Conservation (phyloP, 139 green algal genomes). For the Chlorella ohadii region DNA sequence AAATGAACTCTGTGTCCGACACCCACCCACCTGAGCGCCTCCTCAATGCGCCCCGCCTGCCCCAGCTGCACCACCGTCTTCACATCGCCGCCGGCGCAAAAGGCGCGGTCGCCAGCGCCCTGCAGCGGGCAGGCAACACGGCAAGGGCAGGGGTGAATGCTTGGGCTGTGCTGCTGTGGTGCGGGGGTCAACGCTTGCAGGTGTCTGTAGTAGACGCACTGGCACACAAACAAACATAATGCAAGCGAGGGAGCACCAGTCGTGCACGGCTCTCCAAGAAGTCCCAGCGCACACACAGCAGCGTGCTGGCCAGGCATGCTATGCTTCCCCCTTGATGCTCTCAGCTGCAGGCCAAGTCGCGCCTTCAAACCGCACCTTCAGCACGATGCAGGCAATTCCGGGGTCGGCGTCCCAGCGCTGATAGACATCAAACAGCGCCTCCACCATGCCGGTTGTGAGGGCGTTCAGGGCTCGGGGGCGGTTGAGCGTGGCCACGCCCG, state of each 20-base stretch:
- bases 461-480: conserved; percentile 77
- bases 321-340: too few species aligned
- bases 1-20: too few species aligned
- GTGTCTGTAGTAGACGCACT: too few species aligned
- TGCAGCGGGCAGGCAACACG: not conserved
- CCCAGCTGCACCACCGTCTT: conserved; percentile 67
- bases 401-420: not conserved
- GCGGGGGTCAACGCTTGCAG: too few species aligned
- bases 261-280: too few species aligned
- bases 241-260: too few species aligned
- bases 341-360: too few species aligned
- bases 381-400: conserved; percentile 6
- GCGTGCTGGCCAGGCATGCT: too few species aligned
- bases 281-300: too few species aligned
- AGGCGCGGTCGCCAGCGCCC: conserved; percentile 60
- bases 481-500: conserved; percentile 36
- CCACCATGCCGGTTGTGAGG: conserved; percentile 77
- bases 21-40: conserved; percentile 43
- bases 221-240: too few species aligned
- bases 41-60: conserved; percentile 30
- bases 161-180: too few species aligned
- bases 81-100: conserved; percentile 90
- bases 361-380: not conserved
- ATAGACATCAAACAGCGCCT: conserved; percentile 29
- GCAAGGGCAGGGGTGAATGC: too few species aligned